Percentiles rank a stretch among this genome's conserved stretches.
Conservation (phyloP, 768 basidiomycete genomes). For the Mrakia blollopis region DNA sequence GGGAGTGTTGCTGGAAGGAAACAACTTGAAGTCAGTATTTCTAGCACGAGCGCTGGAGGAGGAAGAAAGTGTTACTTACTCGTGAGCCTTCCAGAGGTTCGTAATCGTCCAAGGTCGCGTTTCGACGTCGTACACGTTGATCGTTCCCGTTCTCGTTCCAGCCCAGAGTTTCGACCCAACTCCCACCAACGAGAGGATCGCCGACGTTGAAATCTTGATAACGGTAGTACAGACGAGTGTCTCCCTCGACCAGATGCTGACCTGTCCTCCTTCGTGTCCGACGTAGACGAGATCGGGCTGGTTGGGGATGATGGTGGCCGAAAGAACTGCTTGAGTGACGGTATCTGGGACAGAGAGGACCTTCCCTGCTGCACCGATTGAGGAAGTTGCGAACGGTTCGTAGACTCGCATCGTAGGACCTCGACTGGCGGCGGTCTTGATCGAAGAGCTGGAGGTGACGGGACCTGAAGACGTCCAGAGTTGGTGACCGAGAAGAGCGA, state of each 20-base stretch:
- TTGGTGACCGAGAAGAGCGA: slow-evolving; percentile 63
- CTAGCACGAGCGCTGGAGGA: background rate
- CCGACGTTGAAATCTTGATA: slow-evolving; percentile 71
- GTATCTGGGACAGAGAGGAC: slow-evolving; percentile 54
- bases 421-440: slow-evolving; percentile 11
- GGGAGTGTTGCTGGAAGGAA: slow-evolving; percentile 4
- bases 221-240: slow-evolving; percentile 59
- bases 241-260: slow-evolving; percentile 71
- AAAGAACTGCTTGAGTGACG: slow-evolving; percentile 71
- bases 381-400: slow-evolving; percentile 51
- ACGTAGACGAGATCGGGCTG: slow-evolving; percentile 66
- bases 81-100: slow-evolving; percentile 83
- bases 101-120: slow-evolving; percentile 76
- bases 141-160: slow-evolving; percentile 73
- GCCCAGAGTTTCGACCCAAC: slow-evolving; percentile 82
- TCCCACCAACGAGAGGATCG: slow-evolving; percentile 77
- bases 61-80: slow-evolving; percentile 37
- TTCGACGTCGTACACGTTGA: slow-evolving; percentile 67
- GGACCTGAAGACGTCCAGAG: slow-evolving; percentile 70
- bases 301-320: slow-evolving; percentile 68
- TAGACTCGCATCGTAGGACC: slow-evolving; percentile 74
- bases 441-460: slow-evolving; percentile 1
- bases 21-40: background rate
- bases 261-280: slow-evolving; percentile 84
- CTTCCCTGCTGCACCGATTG: slow-evolving; percentile 42